Conservation (phyloP, 2,329 filamentous ascomycete genomes). For the Sporothrix brunneoviolacea region DNA sequence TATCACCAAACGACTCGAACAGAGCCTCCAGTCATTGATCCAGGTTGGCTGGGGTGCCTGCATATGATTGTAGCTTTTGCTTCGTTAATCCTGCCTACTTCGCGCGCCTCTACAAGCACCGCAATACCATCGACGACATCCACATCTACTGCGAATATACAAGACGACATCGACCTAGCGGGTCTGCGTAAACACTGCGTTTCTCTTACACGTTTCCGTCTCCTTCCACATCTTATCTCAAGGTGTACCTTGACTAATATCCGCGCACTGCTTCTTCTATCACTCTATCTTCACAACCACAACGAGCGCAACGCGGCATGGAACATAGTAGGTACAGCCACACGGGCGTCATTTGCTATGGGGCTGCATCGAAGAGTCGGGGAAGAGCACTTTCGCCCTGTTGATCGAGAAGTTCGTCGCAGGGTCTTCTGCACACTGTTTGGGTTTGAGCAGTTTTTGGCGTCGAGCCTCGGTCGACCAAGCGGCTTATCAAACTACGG, state of each 20-base stretch:
- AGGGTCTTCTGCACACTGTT: conserved; percentile 5
- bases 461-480: not conserved
- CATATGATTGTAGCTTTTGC: conserved; percentile 7
- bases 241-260: conserved; percentile 4
- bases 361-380: not conserved
- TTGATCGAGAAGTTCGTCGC: not conserved
- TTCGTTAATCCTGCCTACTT: too few relatives aligned
- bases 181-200: not conserved
- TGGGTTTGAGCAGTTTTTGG: conserved; percentile 3
- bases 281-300: conserved; percentile 5
- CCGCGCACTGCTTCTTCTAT: not conserved
- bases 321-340: conserved; percentile 3
- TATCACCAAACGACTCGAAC: not conserved
- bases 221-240: not conserved
- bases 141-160: not conserved
- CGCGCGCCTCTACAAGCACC: too few relatives aligned
- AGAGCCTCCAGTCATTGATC: not conserved
- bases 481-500: not conserved
- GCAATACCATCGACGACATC: not conserved
- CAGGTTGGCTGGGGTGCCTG: conserved; percentile 5
- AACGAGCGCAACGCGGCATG: conserved; percentile 3
- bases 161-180: not conserved
- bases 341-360: conserved; percentile 2
- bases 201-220: not conserved
- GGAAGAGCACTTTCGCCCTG: not conserved